Percentiles rank a stretch among this genome's conserved stretches.
Evolutionary conservation across 495 filamentous ascomycete species (phyloP).

Genomic region (Penicillium roqueforti): DNA sequence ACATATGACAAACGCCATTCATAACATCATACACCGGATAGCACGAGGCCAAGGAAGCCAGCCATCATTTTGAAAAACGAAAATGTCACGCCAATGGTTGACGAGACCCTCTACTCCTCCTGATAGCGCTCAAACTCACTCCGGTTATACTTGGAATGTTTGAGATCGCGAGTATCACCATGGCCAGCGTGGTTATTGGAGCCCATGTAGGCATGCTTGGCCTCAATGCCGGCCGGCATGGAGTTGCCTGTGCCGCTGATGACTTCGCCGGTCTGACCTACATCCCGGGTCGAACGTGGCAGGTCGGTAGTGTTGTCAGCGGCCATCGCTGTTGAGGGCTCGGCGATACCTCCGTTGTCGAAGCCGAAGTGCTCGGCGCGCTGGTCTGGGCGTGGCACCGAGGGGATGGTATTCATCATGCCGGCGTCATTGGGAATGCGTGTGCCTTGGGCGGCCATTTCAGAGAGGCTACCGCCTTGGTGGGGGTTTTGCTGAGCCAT

Average conservation of each 20-base stretch:
- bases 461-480: conserved; percentile 34
- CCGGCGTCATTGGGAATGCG: conserved; percentile 52
- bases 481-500: conserved; percentile 29
- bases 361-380: conserved; percentile 27
- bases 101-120: conserved; percentile 21
- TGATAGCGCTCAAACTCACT: conserved; percentile 39
- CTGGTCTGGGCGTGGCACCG: conserved; percentile 54
- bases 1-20: not conserved
- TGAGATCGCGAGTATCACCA: conserved; percentile 35
- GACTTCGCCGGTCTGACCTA: conserved; percentile 45
- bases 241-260: conserved; percentile 50
- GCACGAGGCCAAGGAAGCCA: not conserved
- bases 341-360: conserved; percentile 28
- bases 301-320: conserved; percentile 52
- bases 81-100: conserved; percentile 10
- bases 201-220: conserved; percentile 41
- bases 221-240: conserved; percentile 42
- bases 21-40: not conserved
- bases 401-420: conserved; percentile 49
- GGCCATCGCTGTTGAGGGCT: conserved; percentile 38
- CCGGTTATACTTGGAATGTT: conserved; percentile 40
- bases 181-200: conserved; percentile 32
- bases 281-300: conserved; percentile 46
- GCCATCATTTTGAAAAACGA: not conserved
- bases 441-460: conserved; percentile 53